phyloP scores from a whole-genome alignment of 371 early-diverging fungal genomes.

The Mortierella sp. region DNA sequence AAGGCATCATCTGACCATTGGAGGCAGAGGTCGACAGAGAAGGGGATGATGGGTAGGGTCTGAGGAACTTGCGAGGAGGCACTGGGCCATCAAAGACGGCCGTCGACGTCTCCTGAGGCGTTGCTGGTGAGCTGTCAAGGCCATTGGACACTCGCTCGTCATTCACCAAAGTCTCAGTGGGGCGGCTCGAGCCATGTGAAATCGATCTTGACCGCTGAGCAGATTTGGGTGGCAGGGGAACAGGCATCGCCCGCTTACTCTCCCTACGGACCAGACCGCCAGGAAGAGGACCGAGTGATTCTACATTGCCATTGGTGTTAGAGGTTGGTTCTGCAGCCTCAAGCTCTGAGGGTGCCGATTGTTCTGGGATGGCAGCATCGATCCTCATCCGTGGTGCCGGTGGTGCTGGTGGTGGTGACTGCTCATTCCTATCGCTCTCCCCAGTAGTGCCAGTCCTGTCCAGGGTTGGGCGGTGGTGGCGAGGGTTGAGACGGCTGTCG shows the following conservation, averaged over 20 bases:
- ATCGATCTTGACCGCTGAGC: slow-evolving; percentile 55
- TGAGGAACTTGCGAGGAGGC: slow-evolving; percentile 28
- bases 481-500: background rate
- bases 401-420: background rate
- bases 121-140: slow-evolving; percentile 4
- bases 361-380: slow-evolving; percentile 8
- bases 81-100: slow-evolving; percentile 28
- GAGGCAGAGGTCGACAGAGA: slow-evolving; percentile 4
- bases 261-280: slow-evolving; percentile 25
- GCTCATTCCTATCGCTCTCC: slow-evolving; percentile 9
- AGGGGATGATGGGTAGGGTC: slow-evolving; percentile 36
- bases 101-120: slow-evolving; percentile 28
- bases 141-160: slow-evolving; percentile 12
- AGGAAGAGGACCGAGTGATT: background rate
- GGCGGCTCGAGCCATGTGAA: slow-evolving; percentile 29
- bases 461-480: background rate
- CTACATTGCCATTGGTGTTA: background rate
- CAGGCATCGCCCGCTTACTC: slow-evolving; percentile 39
- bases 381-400: slow-evolving; percentile 18
- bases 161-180: slow-evolving; percentile 12
- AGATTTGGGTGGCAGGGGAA: slow-evolving; percentile 52
- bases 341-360: background rate
- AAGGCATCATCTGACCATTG: slow-evolving; percentile 21
- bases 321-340: background rate
- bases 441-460: slow-evolving; percentile 2